Base-by-base conservation (phyloP, 805 yeast species). In the Yamadazyma akitaensis region DNA sequence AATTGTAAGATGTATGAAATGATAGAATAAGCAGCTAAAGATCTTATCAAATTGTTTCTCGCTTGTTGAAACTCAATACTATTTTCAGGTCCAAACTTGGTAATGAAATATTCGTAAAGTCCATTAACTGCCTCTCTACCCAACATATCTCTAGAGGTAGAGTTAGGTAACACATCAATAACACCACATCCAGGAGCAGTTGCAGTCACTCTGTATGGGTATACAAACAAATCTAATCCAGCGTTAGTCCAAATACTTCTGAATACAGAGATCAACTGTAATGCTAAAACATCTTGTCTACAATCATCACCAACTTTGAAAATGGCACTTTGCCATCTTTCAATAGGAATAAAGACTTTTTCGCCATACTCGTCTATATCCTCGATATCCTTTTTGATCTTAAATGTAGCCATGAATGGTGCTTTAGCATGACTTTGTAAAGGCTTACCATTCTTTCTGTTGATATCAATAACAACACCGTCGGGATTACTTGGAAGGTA, bases 161-260 rank as follows among this genome's bases (percentile, higher is more conserved):
- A 85, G 62, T 92, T 88, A 30, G 99, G 99, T 54, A 94, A 76
- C 28, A 95, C 99, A 63, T 95, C 99, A 70, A 94, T 94, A 37
- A 94, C 96, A 67, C 99, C 99, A 72, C 98, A 91, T 0, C 99
- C 99, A 1, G 99, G 98, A 2, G 96, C 97, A 9, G 99, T 94
- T 1, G 99, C 99, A 0, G 97, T 91, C 21, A 94, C 99, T 54
- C 97, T 73, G 66, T 94, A 80, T 1, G 99, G 99, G 68, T 81
- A 95, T 21, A 94, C 95, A 65, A 76, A 94, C 37, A 92, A 78
- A 63, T 94, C 98, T 51, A 94, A 73, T 1, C 98, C 98, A 11
- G 87, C 82, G 53, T 81, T 78, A 51, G 81, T 80, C 95, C 97
- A 94, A 43, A 94, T 88, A 37, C 92, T 82, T 57, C 96, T 79